Evolutionary conservation across 176 grass and related monocot species (phyloP).

Genomic region (Coix lacrymajobi): DNA sequence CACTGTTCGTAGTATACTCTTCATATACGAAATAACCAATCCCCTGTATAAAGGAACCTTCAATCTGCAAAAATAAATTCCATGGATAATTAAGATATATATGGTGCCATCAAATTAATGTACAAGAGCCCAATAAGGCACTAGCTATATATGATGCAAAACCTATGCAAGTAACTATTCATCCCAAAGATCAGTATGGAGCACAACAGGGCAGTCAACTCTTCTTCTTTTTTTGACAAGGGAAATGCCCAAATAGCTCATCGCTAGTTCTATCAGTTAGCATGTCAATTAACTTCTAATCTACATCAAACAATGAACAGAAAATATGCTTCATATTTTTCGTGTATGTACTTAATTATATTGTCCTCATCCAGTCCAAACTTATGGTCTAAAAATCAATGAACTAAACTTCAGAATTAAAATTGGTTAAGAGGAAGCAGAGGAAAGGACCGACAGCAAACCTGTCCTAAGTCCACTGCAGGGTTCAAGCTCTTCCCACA

Average conservation of each 20-base stretch:
- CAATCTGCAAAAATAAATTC: constrained; percentile 18
- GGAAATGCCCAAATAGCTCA: neutral
- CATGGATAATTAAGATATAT: neutral
- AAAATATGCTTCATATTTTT: neutral
- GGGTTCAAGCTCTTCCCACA: constrained; percentile 71
- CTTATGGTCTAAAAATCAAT: neutral
- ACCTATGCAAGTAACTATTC: neutral
- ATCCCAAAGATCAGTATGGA: neutral
- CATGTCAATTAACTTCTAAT: constrained; percentile 11
- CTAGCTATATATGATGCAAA: neutral
- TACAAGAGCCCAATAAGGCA: neutral
- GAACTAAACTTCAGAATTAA: neutral
- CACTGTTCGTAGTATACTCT: constrained; percentile 38
- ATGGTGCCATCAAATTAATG: neutral
- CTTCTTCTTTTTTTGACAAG: no score
- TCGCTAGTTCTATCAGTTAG: neutral
- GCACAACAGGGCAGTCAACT: neutral
- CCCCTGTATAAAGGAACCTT: constrained; percentile 63
- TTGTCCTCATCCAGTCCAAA: neutral
- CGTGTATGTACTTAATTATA: neutral
- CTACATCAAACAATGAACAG: neutral
- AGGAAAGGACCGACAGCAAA: neutral
- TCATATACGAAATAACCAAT: constrained; percentile 64
- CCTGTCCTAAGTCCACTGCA: constrained; percentile 71
- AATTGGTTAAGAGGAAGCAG: neutral